Base-by-base conservation (phyloP, 148 eudicot species). In the Cornus controversa region DNA sequence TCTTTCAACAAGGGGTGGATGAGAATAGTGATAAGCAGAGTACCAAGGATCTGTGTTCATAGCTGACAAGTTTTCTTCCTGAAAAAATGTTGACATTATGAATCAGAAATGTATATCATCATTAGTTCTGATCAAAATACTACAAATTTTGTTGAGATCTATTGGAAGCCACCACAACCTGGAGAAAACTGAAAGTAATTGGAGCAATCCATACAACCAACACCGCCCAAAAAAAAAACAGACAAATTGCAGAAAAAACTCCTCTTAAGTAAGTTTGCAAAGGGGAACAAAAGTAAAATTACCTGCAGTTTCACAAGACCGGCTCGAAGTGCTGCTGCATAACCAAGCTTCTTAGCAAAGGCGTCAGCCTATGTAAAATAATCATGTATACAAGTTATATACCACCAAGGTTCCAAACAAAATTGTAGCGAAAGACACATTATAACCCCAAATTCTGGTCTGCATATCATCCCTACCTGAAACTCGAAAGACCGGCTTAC, bases 21-120 rank as follows among this genome's bases (percentile, higher is more conserved):
- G 99, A 73, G 98, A 93, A 79, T 88, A 93, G 77, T 96, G 99
- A 79, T 96, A 96, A 3, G 99, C 96, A 0, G 99, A 96, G 84
- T 96, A 93, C 97, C 97, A 93, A 26, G 97, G 98, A 87, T 96
- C 99, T 14, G 97, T 93, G 78, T 96, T 96, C 98, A 96, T 96
- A 10, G 99, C 89, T 22, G 99, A 93, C 80, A 96, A 73, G 78
- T 96, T 96, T 80, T 96, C 98, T 65, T 96, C 99, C 99, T 96
- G 90, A 23, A 75, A 79, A 29, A 31, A 64, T 31, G 34, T 50
- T 40, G 60, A 79, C 36, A 37, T 22, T 29, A 62, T 58, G 20
- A 71, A 67, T 68, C 23, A 42, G 74, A 25, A 54, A 36, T 50
- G 50, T 45, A 45, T 3, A 13, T 16, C 18, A 50, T 50, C 3